Evolutionary conservation across 2,329 filamentous ascomycete genomes (phyloP).

Genomic region (Aureobasidium sp.): DNA sequence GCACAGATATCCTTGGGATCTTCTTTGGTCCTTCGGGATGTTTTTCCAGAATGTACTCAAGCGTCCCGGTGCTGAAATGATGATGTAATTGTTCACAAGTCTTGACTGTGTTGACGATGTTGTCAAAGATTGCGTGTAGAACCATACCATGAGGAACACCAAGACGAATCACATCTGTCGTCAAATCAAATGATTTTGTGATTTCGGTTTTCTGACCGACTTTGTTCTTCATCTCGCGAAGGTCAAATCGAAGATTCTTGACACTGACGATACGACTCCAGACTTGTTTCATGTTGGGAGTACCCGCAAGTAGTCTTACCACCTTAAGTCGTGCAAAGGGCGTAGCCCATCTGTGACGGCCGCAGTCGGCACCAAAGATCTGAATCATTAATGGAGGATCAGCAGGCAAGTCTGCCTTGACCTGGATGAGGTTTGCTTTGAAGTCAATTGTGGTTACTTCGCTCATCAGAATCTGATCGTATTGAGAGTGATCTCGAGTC

Average conservation of each 20-base stretch:
- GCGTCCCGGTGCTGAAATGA: slow-evolving; percentile 78
- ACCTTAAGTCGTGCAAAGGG: slow-evolving; percentile 74
- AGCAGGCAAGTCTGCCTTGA: slow-evolving; percentile 81
- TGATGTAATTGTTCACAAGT: slow-evolving; percentile 86
- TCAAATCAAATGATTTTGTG: slow-evolving; percentile 77
- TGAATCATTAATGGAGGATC: slow-evolving; percentile 92
- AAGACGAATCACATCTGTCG: slow-evolving; percentile 76
- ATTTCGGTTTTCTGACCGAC: slow-evolving; percentile 43
- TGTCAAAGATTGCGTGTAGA: slow-evolving; percentile 87
- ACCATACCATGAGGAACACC: slow-evolving; percentile 88
- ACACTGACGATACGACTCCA: slow-evolving; percentile 85
- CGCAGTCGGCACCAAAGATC: slow-evolving; percentile 72
- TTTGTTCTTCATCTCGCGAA: slow-evolving; percentile 69
- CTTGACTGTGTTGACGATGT: slow-evolving; percentile 80
- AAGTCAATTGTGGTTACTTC: slow-evolving; percentile 79
- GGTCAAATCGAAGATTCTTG: slow-evolving; percentile 72
- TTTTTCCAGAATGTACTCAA: slow-evolving; percentile 84
- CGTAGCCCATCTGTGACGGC: slow-evolving; percentile 78
- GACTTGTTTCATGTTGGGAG: slow-evolving; percentile 70
- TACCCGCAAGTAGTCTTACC: slow-evolving; percentile 78
- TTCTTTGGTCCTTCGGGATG: slow-evolving; percentile 76
- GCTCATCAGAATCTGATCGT: slow-evolving; percentile 14
- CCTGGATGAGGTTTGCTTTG: slow-evolving; percentile 71
- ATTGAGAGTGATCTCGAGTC: neutral
- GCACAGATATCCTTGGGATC: slow-evolving; percentile 77